These are phyloP conservation scores for Arabis hirsuta DNA, from an alignment of 345 rosid species.

Conservation along the genomic window DNA sequence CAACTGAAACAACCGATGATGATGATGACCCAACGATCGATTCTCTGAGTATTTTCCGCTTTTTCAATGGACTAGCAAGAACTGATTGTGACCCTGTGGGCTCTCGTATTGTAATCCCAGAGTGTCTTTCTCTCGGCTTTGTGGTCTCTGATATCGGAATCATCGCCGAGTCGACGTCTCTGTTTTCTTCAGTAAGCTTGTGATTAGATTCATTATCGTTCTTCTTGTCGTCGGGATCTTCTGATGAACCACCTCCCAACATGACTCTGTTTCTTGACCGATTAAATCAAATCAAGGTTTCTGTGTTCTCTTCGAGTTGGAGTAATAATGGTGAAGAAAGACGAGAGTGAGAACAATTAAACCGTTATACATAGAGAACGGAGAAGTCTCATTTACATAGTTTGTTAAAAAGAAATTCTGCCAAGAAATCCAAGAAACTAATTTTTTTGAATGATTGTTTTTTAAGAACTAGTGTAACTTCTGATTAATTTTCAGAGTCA, in stretches of 20 bases:
- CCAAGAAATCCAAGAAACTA: not conserved
- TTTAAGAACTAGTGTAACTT: not conserved
- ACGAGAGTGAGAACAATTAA: not conserved
- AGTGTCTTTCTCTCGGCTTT: not conserved
- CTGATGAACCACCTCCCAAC: conserved; percentile 4
- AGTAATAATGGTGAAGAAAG: not conserved
- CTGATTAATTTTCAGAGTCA: not conserved
- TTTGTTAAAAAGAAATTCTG: not conserved
- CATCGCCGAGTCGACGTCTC: not conserved
- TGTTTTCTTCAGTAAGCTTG: not conserved
- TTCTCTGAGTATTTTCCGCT: not conserved
- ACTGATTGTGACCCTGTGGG: not conserved
- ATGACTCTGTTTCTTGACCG: conserved; percentile 10
- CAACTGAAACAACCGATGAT: not conserved
- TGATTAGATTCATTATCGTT: not conserved
- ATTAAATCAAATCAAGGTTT: not conserved
- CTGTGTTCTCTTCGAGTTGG: too few relatives aligned
- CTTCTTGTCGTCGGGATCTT: not conserved
- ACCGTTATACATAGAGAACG: not conserved
- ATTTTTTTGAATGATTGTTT: not conserved
- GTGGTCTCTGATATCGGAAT: not conserved
- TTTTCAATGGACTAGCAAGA: not conserved
- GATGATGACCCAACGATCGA: not conserved
- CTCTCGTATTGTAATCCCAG: not conserved
- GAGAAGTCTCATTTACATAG: not conserved